Evolutionary conservation across 805 yeast species (phyloP).

Genomic region (Wickerhamiella galacta): DNA sequence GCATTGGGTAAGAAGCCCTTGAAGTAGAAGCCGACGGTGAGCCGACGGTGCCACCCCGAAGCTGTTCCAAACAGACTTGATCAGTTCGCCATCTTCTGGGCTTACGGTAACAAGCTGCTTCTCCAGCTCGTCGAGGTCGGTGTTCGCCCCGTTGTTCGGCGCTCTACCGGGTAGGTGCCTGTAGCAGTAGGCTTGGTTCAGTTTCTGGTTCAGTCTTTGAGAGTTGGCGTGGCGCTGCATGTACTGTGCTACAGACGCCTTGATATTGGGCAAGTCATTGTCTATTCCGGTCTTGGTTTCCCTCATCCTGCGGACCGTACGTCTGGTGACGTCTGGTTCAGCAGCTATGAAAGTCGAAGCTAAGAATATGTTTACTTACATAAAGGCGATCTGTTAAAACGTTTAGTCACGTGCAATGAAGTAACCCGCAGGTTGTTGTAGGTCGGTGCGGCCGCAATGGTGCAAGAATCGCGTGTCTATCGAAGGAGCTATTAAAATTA

Average conservation of each 20-base stretch:
- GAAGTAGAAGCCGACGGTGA: conserved; percentile 58
- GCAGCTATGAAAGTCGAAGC: too few species aligned
- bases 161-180: background rate
- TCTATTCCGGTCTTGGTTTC: too few species aligned
- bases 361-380: too few species aligned
- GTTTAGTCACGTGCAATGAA: too few species aligned
- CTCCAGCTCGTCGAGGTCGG: conserved; percentile 41
- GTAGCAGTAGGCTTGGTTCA: background rate
- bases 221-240: background rate
- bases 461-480: too few species aligned
- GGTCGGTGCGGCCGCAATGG: too few species aligned
- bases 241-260: background rate
- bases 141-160: background rate
- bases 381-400: too few species aligned
- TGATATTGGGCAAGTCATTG: background rate
- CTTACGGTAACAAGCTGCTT: conserved; percentile 27
- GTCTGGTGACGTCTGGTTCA: too few species aligned
- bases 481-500: too few species aligned
- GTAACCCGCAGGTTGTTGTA: too few species aligned
- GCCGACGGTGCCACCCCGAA: conserved; percentile 58
- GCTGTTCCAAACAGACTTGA: conserved; percentile 68
- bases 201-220: background rate
- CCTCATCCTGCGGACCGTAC: too few species aligned
- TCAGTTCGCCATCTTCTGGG: conserved; percentile 57
- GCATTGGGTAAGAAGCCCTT: conserved; percentile 75